Percentiles rank a stretch among this genome's conserved stretches.
phyloP scores from a whole-genome alignment of 805 yeast species.

The Monosporozyma solicola region DNA sequence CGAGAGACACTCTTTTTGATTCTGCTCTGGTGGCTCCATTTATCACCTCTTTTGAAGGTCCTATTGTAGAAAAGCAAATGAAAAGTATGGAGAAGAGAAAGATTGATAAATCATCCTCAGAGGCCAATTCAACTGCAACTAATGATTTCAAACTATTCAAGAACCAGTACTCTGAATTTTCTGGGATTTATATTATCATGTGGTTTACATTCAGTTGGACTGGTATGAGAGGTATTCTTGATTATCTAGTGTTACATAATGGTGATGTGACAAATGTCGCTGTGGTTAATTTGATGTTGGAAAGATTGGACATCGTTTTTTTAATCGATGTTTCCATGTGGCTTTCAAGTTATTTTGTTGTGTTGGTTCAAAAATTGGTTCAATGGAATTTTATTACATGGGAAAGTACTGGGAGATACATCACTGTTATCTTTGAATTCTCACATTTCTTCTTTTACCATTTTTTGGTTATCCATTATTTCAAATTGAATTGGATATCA shows the following conservation, averaged over 20 bases:
- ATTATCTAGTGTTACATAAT: slow-evolving; percentile 38
- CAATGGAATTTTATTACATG: slow-evolving; percentile 44
- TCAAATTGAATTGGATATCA: slow-evolving; percentile 76
- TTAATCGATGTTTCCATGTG: slow-evolving; percentile 70
- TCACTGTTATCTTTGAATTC: slow-evolving; percentile 52
- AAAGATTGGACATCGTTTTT: slow-evolving; percentile 56
- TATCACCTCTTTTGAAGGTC: slow-evolving; percentile 25
- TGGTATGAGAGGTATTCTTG: slow-evolving; percentile 44
- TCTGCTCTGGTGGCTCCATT: slow-evolving; percentile 26
- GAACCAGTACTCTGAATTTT: slow-evolving; percentile 32
- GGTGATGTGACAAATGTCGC: slow-evolving; percentile 38
- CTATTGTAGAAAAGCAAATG: slow-evolving; percentile 22
- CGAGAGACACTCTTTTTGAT: slow-evolving; percentile 45
- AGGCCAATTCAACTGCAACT: background rate
- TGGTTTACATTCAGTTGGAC: slow-evolving; percentile 61
- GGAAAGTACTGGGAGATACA: slow-evolving; percentile 52
- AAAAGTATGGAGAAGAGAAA: slow-evolving; percentile 9
- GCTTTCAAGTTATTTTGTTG: slow-evolving; percentile 51
- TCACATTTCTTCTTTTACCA: slow-evolving; percentile 42
- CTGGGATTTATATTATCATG: slow-evolving; percentile 73
- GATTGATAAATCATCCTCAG: slow-evolving; percentile 4
- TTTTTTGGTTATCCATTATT: slow-evolving; percentile 40
- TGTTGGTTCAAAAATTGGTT: slow-evolving; percentile 48
- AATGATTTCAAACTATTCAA: background rate
- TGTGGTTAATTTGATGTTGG: slow-evolving; percentile 47